Base-by-base conservation (phyloP, 164 flowering plant species). In the Cinnamomum micranthum region DNA sequence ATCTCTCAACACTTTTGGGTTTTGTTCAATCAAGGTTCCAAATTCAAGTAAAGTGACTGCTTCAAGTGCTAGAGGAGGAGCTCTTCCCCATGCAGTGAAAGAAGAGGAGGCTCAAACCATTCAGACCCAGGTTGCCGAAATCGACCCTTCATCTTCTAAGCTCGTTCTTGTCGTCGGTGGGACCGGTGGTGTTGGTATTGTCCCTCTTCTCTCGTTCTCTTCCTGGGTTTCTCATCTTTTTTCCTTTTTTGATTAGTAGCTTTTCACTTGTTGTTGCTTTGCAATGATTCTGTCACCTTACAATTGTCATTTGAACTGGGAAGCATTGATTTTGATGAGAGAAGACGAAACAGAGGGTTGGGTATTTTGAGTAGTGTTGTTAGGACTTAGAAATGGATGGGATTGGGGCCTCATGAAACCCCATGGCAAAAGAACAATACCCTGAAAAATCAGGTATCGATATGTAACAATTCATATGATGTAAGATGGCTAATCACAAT, bases 151-250 rank as follows among this genome's bases (percentile, higher is more conserved):
- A 1, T 87, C 95, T 71, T 88, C 94, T 28, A 93, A 92, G 86
- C 79, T 91, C 23, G 99, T 95, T 52, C 96, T 95, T 41, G 99
- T 95, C 24, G 85, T 87, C 71, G 99, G 99, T 12, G 99, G 92
- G 79, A 71, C 97, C 2, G 97, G 99, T 24, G 99, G 99, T 6
- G 99, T 95, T 33, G 99, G 99, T 91, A 85, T 6, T 81, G 24
- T 22, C 31, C 62, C 23, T 74, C 66, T 25, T 4, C 70, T 19
- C 20, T 59, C 27, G 28, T 58, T 55, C 33, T 47, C 52, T 22
- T 35, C 25, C 2, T 23, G n/a, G 17, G 15, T 64, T 11, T 27
- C 50, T 59, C 13, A 47, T 23, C 27, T 1, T 70, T 20, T 74
- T 74, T 11, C 52, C 7, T 58, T 20, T 31, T 58, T 47, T 50